Base-by-base conservation (phyloP, 2,329 filamentous ascomycete species). In the Colletotrichum nymphaeae region DNA sequence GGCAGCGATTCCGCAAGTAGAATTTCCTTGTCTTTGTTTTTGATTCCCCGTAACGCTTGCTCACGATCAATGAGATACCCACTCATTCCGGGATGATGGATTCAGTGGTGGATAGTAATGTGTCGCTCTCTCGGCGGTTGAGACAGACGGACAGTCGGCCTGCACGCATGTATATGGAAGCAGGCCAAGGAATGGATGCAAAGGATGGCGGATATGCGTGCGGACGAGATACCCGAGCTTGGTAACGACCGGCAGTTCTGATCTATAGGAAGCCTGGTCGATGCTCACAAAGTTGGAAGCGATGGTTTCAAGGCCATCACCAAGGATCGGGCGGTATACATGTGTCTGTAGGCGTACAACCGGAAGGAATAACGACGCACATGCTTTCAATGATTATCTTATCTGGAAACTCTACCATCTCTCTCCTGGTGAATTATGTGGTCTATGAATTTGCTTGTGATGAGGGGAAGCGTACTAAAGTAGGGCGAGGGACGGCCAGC, bases 41-140 rank as follows among this genome's bases (percentile, higher is more conserved):
- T 67, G 56, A 56, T 67, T 74, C 42, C 49, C 68, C 37, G 62
- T 58, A 42, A 67, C 63, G 72, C 62, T 74, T 72, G 30, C 63
- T 72, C 63, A 72, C 68, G 63, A 74, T 63, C 62, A 63, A 67
- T 52, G 68, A 67, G 72, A 74, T 74, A 74, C 72, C 71, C 72
- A 62, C 62, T 62, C 58, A 66, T 62, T 67, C 59, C 65, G 22
- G 30, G 68, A 67, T 67, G 62, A 49, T 19, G 53, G 59, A 69
- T 52, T 19, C 22, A 53, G 24, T 60, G 60, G 32, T 74, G 72
- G 68, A 73, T 26, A 42, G 60, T 65, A 65, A 65, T 73, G 46
- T 63, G 55, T 60, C 67, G 66, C 32, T 58, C 55, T 56, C n/a
- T 22, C 19, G n/a, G 66, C 60, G 67, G 28, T 55, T 35, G 59